Percentiles rank a stretch among this genome's conserved stretches.
phyloP scores from a whole-genome alignment of 2,329 filamentous ascomycete genomes.

The Calonectria hongkongensis region DNA sequence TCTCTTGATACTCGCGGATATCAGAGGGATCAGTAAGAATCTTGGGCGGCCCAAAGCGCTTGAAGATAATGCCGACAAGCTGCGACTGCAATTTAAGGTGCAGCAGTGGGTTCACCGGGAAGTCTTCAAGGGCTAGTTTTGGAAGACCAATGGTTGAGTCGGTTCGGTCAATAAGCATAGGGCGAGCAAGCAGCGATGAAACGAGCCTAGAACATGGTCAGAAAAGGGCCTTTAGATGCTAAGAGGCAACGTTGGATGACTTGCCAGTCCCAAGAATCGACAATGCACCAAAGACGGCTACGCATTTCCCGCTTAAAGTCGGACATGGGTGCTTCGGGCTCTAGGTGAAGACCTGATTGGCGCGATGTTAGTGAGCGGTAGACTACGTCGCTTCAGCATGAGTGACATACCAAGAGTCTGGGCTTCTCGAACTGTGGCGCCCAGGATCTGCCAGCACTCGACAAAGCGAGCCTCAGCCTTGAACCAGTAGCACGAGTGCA shows the following conservation, averaged over 20 bases:
- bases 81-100: constrained; percentile 62
- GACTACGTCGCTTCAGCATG: constrained; percentile 25
- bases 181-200: constrained; percentile 58
- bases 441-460: constrained; percentile 62
- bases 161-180: constrained; percentile 59
- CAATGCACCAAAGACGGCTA: constrained; percentile 60
- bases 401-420: constrained; percentile 56
- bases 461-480: constrained; percentile 61
- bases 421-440: constrained; percentile 60
- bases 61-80: constrained; percentile 56
- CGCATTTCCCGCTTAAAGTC: constrained; percentile 62
- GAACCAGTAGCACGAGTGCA: constrained; percentile 63
- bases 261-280: constrained; percentile 64
- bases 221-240: neutral
- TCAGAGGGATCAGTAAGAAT: constrained; percentile 55
- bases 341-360: constrained; percentile 51
- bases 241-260: neutral
- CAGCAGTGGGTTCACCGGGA: constrained; percentile 57
- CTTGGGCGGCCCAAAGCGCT: constrained; percentile 57
- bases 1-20: constrained; percentile 57
- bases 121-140: constrained; percentile 58
- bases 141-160: constrained; percentile 59
- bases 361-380: constrained; percentile 44
- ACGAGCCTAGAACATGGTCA: constrained; percentile 58
- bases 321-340: constrained; percentile 52